A percentile compares a stretch with the other conserved stretches of the same genome.
Evolutionary conservation across 345 rosid species (phyloP).

Genomic region (Durio zibethinus): DNA sequence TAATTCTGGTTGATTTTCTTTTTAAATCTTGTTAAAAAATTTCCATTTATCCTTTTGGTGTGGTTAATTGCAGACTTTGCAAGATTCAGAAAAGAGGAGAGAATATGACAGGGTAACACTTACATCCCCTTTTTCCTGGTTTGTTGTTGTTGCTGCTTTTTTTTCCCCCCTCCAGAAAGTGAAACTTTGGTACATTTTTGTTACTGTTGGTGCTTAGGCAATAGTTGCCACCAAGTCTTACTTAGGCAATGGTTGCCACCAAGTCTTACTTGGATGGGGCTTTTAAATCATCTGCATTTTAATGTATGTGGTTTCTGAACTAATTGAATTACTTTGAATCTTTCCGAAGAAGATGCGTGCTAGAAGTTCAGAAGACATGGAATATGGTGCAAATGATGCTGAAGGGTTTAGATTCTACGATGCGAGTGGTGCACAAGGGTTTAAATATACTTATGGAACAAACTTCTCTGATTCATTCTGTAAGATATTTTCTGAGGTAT

Average conservation of each 20-base stretch:
- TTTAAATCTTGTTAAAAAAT: neutral
- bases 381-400: constrained; percentile 48
- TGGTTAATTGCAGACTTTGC: constrained; percentile 51
- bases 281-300: neutral
- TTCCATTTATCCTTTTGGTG: neutral
- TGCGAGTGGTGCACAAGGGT: constrained; percentile 49
- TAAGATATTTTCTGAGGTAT: constrained; percentile 84
- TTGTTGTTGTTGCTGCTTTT: neutral
- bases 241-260: neutral
- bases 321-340: constrained; percentile 13
- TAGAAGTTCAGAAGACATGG: constrained; percentile 41
- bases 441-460: constrained; percentile 44
- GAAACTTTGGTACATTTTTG: neutral
- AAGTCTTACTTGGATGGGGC: neutral
- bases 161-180: neutral
- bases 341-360: constrained; percentile 32
- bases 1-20: neutral
- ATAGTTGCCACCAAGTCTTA: neutral
- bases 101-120: constrained; percentile 58
- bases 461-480: constrained; percentile 88
- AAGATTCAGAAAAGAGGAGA: constrained; percentile 60
- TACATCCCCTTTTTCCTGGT: neutral
- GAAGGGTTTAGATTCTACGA: constrained; percentile 44
- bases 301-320: constrained; percentile 7
- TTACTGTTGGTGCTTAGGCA: constrained; percentile 1